These are phyloP conservation scores for Trichopus zeylanicus DNA, from an alignment of 116 monocot species.

Conservation along the genomic window DNA sequence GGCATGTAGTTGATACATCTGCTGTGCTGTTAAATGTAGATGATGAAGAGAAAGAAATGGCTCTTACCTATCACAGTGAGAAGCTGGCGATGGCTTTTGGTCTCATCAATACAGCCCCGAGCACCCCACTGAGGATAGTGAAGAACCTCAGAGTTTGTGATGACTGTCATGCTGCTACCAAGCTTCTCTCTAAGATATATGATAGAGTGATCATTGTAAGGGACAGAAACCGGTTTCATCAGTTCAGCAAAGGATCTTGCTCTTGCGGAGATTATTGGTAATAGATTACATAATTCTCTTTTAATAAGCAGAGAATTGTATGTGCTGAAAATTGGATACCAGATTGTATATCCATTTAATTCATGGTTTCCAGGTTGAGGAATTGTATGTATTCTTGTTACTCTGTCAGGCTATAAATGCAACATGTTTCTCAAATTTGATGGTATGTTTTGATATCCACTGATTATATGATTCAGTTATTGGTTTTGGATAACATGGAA, in stretches of 20 bases:
- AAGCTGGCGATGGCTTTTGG: constrained; percentile 60
- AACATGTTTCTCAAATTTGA: no score
- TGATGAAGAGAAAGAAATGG: constrained; percentile 53
- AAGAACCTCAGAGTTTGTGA: constrained; percentile 65
- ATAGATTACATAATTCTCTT: not conserved
- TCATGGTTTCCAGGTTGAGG: not conserved
- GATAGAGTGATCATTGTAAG: constrained; percentile 44
- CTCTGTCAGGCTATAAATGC: no score
- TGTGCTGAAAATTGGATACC: not conserved
- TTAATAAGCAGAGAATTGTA: not conserved
- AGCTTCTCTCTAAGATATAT: constrained; percentile 48
- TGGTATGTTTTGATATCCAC: no score
- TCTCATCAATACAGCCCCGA: constrained; percentile 34
- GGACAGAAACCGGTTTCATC: constrained; percentile 60
- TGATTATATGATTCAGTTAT: no score
- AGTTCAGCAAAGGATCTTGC: constrained; percentile 45
- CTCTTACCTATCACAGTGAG: constrained; percentile 50
- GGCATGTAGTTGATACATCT: constrained; percentile 30
- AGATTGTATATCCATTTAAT: not conserved
- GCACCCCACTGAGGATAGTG: constrained; percentile 33
- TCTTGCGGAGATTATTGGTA: constrained; percentile 72
- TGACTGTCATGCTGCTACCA: constrained; percentile 60
- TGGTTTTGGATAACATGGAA: no score
- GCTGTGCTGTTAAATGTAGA: constrained; percentile 34
- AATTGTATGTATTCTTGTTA: no score